These are phyloP conservation scores for Dendrobium catenatum DNA, from an alignment of 106 monocot genomes.

Conservation along the genomic window DNA sequence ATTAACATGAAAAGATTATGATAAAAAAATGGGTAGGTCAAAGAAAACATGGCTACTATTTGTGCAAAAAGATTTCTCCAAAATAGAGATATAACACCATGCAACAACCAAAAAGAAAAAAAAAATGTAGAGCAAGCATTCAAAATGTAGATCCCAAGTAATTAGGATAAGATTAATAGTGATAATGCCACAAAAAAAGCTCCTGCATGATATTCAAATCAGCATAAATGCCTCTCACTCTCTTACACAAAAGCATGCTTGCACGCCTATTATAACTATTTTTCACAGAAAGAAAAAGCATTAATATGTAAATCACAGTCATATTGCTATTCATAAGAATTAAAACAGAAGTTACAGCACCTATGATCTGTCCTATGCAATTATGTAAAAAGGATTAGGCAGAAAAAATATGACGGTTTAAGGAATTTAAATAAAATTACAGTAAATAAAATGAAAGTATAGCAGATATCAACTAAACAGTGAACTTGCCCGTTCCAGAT, in stretches of 20 bases:
- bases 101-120: not conserved
- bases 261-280: not conserved
- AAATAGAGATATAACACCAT: not conserved
- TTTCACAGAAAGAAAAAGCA: no score
- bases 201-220: not conserved
- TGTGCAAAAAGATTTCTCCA: not conserved
- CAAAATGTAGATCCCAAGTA: not conserved
- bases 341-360: not conserved
- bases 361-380: not conserved
- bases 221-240: not conserved
- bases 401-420: not conserved
- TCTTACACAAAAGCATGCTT: not conserved
- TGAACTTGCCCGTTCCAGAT: conserved; percentile 18
- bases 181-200: not conserved
- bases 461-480: not conserved
- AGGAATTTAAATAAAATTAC: not conserved
- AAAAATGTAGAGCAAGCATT: not conserved
- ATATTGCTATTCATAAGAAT: not conserved
- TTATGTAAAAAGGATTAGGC: not conserved
- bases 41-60: not conserved
- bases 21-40: not conserved
- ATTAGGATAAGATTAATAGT: not conserved
- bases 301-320: not conserved
- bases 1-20: not conserved
- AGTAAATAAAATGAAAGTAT: not conserved